Evolutionary conservation across 2,329 filamentous ascomycete species (phyloP), one percentile per base, ranked within the genome.

Genomic region (Penicillium sp.): DNA sequence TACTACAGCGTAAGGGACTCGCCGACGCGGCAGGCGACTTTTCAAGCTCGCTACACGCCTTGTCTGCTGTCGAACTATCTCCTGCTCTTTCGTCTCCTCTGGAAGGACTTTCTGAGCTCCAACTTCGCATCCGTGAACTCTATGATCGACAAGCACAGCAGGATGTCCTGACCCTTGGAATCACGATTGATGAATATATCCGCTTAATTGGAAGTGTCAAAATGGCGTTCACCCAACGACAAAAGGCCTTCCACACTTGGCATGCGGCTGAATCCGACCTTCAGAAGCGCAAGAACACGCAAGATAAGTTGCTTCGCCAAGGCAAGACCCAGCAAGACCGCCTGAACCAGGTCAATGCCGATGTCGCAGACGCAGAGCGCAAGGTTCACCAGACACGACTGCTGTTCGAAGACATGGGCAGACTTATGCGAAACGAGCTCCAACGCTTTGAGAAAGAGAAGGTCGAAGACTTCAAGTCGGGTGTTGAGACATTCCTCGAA

Each of bases 401-500:
- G 54, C 76, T 97, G 43, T 99, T 99, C 67, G 94, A 99, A 62
- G 94, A 99, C 68, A 97, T 99, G 92, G 94, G 94, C 13, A 83
- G 92, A 11, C 77, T 97, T 68, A 94, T 99, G 92, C 86, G 91
- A 56, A 82, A 82, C 34, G 94, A 99, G 74, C 80, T 99, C 62
- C 94, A 97, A 67, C 83, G 92, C 16, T 99, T 99, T 68, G 94
- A 99, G 77, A 85, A 84, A 65, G 94, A 99, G 76, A 99, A 99
- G 79, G 94, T 99, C 3, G 94, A 99, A 71, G 94, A 99, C 71
- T 99, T 99, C 75, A 99, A 99, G 81, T 94, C 89, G 58, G 93
- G 92, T 0, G 92, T 99, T 2, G 94, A 99, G 78, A 99, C 94
- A 1, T 99, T 96, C 75, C 75, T 99, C 65, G 94, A 99, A 79